Evolutionary conservation across 2,329 filamentous ascomycete genomes (phyloP).

Genomic region (Sporothrix inflata): DNA sequence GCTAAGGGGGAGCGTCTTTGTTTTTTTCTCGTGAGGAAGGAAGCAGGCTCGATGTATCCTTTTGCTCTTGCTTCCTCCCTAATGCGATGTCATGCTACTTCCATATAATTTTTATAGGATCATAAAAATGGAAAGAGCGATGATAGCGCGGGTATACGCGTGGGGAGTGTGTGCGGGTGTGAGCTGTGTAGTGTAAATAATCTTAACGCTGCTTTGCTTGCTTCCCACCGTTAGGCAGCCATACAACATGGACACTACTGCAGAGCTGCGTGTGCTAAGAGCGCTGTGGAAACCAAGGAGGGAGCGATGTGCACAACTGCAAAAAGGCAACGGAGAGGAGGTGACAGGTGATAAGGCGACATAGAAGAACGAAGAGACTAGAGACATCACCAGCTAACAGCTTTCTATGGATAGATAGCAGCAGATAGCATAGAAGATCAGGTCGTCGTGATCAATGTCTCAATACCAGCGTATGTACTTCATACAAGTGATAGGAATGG

Average conservation of each 20-base stretch:
- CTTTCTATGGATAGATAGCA: neutral
- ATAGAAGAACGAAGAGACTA: too few species aligned
- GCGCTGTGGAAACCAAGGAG: neutral
- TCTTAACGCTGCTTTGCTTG: neutral
- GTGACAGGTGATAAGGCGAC: neutral
- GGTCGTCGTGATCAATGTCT: neutral
- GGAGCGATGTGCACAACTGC: neutral
- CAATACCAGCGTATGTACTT: neutral
- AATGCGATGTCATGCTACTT: constrained; percentile 16
- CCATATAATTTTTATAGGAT: neutral
- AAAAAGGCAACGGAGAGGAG: neutral
- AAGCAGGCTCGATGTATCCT: neutral
- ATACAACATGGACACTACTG: neutral
- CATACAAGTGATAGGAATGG: neutral
- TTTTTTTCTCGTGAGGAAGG: neutral
- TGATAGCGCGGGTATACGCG: constrained; percentile 18
- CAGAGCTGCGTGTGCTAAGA: constrained; percentile 3
- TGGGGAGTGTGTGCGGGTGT: neutral
- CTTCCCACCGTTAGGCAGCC: neutral
- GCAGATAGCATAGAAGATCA: neutral
- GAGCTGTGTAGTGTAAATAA: constrained; percentile 7
- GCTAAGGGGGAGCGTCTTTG: neutral
- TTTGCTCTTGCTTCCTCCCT: neutral
- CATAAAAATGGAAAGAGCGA: neutral
- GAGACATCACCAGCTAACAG: neutral